A percentile compares a stretch with the other conserved stretches of the same genome.
Evolutionary conservation across 2,329 filamentous ascomycete genomes (phyloP).

Genomic region (Cercospora sp.): DNA sequence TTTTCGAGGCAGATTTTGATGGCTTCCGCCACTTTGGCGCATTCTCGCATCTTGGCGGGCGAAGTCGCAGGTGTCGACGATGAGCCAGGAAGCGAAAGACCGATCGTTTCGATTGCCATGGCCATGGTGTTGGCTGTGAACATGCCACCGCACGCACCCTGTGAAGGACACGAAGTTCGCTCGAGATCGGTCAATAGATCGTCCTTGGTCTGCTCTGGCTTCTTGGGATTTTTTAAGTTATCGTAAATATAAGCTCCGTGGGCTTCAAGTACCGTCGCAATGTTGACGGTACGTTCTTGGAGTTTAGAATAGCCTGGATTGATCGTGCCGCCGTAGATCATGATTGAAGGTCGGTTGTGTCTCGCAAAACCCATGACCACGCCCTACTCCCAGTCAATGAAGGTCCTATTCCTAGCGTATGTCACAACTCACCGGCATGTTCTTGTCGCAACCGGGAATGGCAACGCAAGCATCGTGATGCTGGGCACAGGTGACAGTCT

Average conservation of each 20-base stretch:
- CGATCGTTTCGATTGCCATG: constrained; percentile 86
- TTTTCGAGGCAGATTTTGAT: constrained; percentile 78
- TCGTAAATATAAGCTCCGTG: constrained; percentile 79
- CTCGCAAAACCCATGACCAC: constrained; percentile 76
- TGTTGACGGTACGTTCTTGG: constrained; percentile 78
- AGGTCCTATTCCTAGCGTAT: not conserved
- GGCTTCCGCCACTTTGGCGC: constrained; percentile 73
- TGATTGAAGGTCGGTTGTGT: constrained; percentile 87
- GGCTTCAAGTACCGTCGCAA: constrained; percentile 85
- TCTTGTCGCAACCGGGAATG: constrained; percentile 95
- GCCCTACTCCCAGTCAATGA: constrained; percentile 1
- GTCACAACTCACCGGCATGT: constrained; percentile 76
- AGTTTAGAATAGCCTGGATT: constrained; percentile 79
- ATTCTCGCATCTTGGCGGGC: constrained; percentile 83
- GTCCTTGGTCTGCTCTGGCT: constrained; percentile 65
- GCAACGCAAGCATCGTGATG: constrained; percentile 91
- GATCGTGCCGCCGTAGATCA: constrained; percentile 94
- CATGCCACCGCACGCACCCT: constrained; percentile 86
- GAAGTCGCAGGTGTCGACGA: constrained; percentile 79
- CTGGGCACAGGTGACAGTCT: constrained; percentile 89
- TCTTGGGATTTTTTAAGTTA: constrained; percentile 68
- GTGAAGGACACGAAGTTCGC: constrained; percentile 72
- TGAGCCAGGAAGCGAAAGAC: constrained; percentile 77
- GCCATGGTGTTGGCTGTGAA: constrained; percentile 96
- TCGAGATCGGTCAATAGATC: constrained; percentile 86